Conservation (phyloP, 768 basidiomycete genomes). For the Podaxis sp. region DNA sequence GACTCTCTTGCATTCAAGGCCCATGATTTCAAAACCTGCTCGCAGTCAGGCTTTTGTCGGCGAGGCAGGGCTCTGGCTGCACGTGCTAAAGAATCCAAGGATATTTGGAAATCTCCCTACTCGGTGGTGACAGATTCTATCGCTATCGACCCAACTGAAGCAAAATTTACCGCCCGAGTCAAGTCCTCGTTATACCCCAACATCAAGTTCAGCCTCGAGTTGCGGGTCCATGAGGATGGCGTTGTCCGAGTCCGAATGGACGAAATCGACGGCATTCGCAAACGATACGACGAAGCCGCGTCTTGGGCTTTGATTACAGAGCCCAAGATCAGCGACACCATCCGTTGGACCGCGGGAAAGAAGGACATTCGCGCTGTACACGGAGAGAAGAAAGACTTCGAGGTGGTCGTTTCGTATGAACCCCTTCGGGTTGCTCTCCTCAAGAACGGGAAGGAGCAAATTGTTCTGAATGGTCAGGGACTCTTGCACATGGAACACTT, state of each 20-base stretch:
- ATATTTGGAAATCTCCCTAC: constrained; percentile 85
- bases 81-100: constrained; percentile 54
- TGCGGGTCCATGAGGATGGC: constrained; percentile 83
- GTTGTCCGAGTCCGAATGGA: constrained; percentile 93
- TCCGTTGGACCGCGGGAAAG: constrained; percentile 66
- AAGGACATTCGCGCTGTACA: constrained; percentile 60
- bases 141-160: constrained; percentile 43
- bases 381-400: constrained; percentile 56
- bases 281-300: constrained; percentile 89
- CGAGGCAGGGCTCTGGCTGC: constrained; percentile 76
- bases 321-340: constrained; percentile 54
- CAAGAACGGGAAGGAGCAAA: constrained; percentile 73
- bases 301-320: constrained; percentile 82
- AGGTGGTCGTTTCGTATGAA: constrained; percentile 66
- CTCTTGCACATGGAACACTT: constrained; percentile 99
- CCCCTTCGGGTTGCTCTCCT: constrained; percentile 75
- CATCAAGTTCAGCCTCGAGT: constrained; percentile 74
- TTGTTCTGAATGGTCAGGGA: constrained; percentile 85
- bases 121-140: constrained; percentile 60
- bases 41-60: constrained; percentile 93
- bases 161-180: constrained; percentile 71
- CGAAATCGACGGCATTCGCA: constrained; percentile 71
- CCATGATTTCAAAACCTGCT: constrained; percentile 91
- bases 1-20: constrained; percentile 59
- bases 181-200: constrained; percentile 80